A percentile compares a stretch with the other conserved stretches of the same genome.
Evolutionary conservation across 305 asterid species (phyloP).

Genomic region (Rubia balearica): DNA sequence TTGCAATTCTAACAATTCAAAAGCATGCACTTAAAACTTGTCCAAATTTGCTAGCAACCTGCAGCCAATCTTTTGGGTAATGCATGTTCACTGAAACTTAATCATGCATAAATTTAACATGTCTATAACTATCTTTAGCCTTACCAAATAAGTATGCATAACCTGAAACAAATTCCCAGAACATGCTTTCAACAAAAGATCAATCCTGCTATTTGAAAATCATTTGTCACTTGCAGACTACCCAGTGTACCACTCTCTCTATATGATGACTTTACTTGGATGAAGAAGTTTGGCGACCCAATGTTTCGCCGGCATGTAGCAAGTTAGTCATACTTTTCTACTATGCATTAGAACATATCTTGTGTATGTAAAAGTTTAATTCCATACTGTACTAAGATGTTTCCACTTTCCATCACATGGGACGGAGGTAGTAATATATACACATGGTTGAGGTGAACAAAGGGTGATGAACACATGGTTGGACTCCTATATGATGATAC

Average conservation of each 20-base stretch:
- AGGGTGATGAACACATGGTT: not conserved
- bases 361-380: not conserved
- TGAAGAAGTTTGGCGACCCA: conserved; percentile 88
- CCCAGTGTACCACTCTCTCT: conserved; percentile 84
- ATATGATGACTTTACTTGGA: conserved; percentile 82
- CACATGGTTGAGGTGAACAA: not conserved
- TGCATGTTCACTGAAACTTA: not conserved
- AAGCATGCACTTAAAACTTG: not conserved
- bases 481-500: not conserved
- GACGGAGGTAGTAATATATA: not conserved
- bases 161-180: not conserved
- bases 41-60: not conserved
- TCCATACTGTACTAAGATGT: not conserved
- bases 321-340: conserved; percentile 37
- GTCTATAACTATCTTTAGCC: not conserved
- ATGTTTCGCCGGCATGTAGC: conserved; percentile 74
- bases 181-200: not conserved
- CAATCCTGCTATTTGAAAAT: conserved; percentile 4
- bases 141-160: not conserved
- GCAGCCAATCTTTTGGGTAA: not conserved
- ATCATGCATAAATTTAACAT: too few species aligned
- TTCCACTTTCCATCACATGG: conserved; percentile 2
- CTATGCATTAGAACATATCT: not conserved
- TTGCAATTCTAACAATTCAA: not conserved
- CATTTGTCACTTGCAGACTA: conserved; percentile 40